These are phyloP conservation scores for Corynespora cassiicola DNA, from an alignment of 2,329 filamentous ascomycete species.

Conservation along the genomic window DNA sequence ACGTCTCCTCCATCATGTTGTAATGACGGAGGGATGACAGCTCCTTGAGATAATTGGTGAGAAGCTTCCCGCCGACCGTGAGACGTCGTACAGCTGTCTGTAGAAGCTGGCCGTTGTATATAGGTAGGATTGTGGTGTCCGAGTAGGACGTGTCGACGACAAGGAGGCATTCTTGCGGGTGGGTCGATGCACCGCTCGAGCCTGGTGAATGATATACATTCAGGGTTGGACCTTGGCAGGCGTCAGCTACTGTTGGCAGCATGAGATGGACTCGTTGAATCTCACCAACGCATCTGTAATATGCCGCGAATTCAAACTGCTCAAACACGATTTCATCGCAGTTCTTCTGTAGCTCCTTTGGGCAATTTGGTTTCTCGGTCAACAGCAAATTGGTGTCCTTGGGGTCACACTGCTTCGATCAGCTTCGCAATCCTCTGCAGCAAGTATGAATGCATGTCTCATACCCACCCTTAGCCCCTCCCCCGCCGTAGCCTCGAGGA, in stretches of 20 bases:
- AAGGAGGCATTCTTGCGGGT: constrained; percentile 81
- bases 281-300: constrained; percentile 76
- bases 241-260: constrained; percentile 3
- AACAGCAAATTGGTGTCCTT: constrained; percentile 83
- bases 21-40: constrained; percentile 90
- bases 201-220: constrained; percentile 74
- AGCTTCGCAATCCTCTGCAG: constrained; percentile 8
- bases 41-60: constrained; percentile 92
- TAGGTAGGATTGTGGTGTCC: constrained; percentile 86
- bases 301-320: constrained; percentile 90
- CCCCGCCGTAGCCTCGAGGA: constrained; percentile 75
- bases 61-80: constrained; percentile 88
- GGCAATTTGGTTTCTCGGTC: constrained; percentile 83
- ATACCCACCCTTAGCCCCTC: constrained; percentile 61
- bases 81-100: constrained; percentile 83
- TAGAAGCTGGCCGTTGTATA: constrained; percentile 80
- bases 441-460: constrained; percentile 19
- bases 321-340: constrained; percentile 98
- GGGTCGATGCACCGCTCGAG: constrained; percentile 51
- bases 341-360: constrained; percentile 82
- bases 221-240: constrained; percentile 67
- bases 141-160: constrained; percentile 93
- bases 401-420: constrained; percentile 67
- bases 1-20: constrained; percentile 92
- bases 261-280: constrained; percentile 32